Base-by-base conservation (phyloP, 1,284 basidiomycete genomes). In the Omphalotus olearius region DNA sequence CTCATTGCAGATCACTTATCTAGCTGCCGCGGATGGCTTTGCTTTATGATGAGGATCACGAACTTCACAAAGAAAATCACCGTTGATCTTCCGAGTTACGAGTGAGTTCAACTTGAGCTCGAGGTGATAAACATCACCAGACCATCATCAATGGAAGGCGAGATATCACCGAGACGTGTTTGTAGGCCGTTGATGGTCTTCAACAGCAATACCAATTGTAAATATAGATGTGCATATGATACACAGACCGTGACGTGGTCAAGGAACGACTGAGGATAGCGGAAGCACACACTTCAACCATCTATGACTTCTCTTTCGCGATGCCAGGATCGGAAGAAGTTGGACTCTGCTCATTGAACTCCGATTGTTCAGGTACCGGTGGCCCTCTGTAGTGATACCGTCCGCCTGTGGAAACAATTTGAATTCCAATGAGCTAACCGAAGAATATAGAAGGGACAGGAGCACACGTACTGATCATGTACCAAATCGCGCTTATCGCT, bases 401-500 rank as follows among this genome's bases (percentile, higher is more conserved):
- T 9, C 75, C 74, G 41, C 66, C 74, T 75, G 37, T 37, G 33
- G 30, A 18, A 10, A 14, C 25, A 53, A 46, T 56, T 41, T 23
- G 47, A 30, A 25, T 38, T 47, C 14, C 33, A 10, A 16, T 30
- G 43, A 45, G 20, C 6, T 7, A 4, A 28, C 11, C 16, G 25
- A 16, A 28, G 37, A 5, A 50, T 42, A 18, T 20, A 6, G 30
- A 43, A n/a, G 17, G 13, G 14, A 26, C 9, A 39, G 28, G 4
- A n/a, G 56, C 57, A 11, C 18, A 73, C 77, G 30, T 56, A 80
- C 78, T 71, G 55, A 79, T 70, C 43, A 75, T 47, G 58, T 83
- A 84, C 82, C 81, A 83, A n/a, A 69, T 65, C 0, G 70, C 73
- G 45, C 78, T 79, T 38, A 84, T 71, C 10, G 64, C 57, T 3